phyloP scores from a whole-genome alignment of 139 green algal species.

The Chlorella sorokiniana region DNA sequence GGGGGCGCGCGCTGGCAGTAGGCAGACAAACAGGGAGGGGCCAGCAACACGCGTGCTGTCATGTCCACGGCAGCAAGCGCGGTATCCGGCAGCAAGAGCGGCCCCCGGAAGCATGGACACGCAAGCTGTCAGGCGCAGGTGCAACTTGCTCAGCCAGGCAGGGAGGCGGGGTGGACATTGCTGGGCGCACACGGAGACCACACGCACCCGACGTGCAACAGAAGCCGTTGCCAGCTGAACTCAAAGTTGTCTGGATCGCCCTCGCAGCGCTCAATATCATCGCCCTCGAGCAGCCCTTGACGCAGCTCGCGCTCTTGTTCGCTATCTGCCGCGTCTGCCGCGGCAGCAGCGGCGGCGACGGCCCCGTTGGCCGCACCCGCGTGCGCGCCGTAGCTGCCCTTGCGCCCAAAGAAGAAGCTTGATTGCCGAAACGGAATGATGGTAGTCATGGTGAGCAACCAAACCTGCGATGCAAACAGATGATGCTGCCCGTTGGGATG shows the following conservation, averaged over 20 bases:
- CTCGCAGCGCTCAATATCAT: slow-evolving; percentile 10
- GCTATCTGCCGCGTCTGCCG: background rate
- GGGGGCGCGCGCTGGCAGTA: too few species aligned
- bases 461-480: too few species aligned
- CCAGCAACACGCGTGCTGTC: too few species aligned
- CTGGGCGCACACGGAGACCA: background rate
- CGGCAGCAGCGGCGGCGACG: background rate
- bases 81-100: too few species aligned
- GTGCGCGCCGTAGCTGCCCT: background rate
- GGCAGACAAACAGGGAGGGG: too few species aligned
- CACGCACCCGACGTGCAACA: slow-evolving; percentile 16
- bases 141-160: too few species aligned
- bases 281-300: background rate
- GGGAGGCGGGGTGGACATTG: too few species aligned
- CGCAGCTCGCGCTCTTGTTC: background rate
- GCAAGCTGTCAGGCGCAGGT: too few species aligned
- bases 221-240: slow-evolving; percentile 24
- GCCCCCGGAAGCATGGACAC: too few species aligned
- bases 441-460: background rate
- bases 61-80: too few species aligned
- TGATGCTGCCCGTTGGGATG: too few species aligned
- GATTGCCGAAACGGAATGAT: background rate
- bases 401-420: background rate
- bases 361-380: background rate
- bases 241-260: slow-evolving; percentile 11